Evolutionary conservation across 495 filamentous ascomycete species (phyloP), one percentile per base, ranked within the genome.

Genomic region (Penicillium salamii): DNA sequence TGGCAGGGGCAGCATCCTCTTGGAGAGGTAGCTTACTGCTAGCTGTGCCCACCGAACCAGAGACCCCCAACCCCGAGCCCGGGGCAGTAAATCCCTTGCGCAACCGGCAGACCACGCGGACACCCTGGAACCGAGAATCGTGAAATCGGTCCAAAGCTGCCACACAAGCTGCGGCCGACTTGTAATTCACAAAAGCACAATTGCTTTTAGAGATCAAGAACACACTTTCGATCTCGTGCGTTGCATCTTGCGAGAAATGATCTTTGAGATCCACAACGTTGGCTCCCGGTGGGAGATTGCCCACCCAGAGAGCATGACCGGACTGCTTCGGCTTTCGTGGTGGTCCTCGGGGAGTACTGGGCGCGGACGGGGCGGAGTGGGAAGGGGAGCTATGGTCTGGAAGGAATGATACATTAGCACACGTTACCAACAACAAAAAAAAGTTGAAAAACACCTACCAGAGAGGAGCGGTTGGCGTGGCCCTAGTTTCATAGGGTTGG

Each of bases 191-290:
- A 75, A 98, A 98, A 0, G 91, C 93, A 61, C 93, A 98, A 59
- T 96, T 97, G 67, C 90, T 97, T 65, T 96, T 97, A 3, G 93
- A 93, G 21, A 98, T 98, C 19, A 97, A 74, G 54, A 96, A 96
- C 18, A 97, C 78, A 33, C 90, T 96, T 66, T 96, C 88, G 29
- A 98, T 81, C 17, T 91, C 87, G 37, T 75, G 67, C 1, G 78
- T 84, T 0, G 89, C 85, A 49, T 91, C 90, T 49, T 78, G 83
- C 20, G 90, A 95, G 46, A 97, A 95, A 62, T 97, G 86, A 53
- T 95, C 86, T 49, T 96, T 95, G 14, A 98, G 73, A 49, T 83
- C 86, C 50, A 87, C 80, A 24, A 98, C 77, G 24, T 79, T 83
- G 7, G 90, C 84, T 37, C 85, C 85, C 0, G 89, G 86, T 5